phyloP scores from a whole-genome alignment of 2,329 filamentous ascomycete species.

The Colletotrichum sp. region DNA sequence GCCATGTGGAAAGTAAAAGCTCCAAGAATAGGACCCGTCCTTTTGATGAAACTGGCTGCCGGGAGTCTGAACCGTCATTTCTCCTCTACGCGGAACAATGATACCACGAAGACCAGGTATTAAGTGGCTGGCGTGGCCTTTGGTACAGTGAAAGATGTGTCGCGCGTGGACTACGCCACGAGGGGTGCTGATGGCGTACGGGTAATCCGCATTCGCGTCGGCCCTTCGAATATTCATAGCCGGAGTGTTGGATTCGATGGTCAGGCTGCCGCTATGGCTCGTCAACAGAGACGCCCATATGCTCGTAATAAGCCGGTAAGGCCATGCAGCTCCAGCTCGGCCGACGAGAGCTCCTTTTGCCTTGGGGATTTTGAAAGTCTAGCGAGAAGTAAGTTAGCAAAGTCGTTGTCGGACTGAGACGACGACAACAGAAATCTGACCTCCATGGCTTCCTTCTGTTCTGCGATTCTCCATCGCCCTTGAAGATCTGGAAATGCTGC shows the following conservation, averaged over 20 bases:
- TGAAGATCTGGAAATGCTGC: not conserved
- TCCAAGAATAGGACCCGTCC: not conserved
- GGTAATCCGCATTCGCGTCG: not conserved
- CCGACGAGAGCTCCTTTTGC: not conserved
- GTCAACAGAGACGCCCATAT: not conserved
- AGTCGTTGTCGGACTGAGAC: not conserved
- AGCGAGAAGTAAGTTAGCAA: not conserved
- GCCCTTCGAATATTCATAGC: not conserved
- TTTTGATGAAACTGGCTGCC: not conserved
- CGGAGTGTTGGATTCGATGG: not conserved
- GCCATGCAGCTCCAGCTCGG: not conserved
- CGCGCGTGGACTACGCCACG: not conserved
- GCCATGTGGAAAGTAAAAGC: not conserved
- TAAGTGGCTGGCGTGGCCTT: not conserved
- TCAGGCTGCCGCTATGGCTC: not conserved
- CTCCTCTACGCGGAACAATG: not conserved
- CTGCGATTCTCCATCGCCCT: not conserved
- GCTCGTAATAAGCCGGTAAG: not conserved
- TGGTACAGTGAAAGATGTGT: not conserved
- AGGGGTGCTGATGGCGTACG: not conserved
- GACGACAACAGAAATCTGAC: not conserved
- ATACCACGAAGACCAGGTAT: not conserved
- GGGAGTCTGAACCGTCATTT: not conserved
- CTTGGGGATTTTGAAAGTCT: not conserved
- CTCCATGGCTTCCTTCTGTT: not conserved